Evolutionary conservation across 495 filamentous ascomycete genomes (phyloP), one percentile per base, ranked within the genome.

Genomic region (Daldinia grandis): DNA sequence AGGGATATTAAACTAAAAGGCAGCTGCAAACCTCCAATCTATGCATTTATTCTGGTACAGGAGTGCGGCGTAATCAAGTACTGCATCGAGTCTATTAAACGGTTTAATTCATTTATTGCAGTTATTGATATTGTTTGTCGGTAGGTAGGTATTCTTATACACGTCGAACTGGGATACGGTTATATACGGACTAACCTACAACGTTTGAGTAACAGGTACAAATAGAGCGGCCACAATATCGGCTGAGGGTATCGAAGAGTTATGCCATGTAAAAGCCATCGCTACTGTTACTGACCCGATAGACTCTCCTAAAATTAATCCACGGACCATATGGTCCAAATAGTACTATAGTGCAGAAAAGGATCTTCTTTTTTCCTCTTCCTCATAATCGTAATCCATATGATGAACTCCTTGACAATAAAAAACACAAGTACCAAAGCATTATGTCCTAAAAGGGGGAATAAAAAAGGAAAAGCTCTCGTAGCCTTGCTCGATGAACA

Each of bases 191-290:
- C 40, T 56, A n/a, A n/a, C n/a, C n/a, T n/a, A 42, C 19, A 58
- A 42, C 17, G 42, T 38, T 24, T 49, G 51, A 66, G 2, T 64
- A 73, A 57, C 64, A 73, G 44, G 21, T 66, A 70, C 65, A 70
- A 25, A 58, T 66, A 35, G 59, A 69, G 58, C 44, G 59, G 50
- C 62, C 40, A 62, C 24, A 24, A 24, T n/a, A 42, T 24, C 8
- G 37, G 62, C 24, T 53, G 44, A 62, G 71, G 71, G 71, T 73
- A 73, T 73, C 71, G 71, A 73, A 73, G 49, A 72, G 55, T 64
- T 68, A 68, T 59, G 19, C 14, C 50, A 64, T 59, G 47, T 61
- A 40, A 14, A 56, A 51, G 40, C 47, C 56, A 35, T 54, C 35
- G 24, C 55, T 38, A 28, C 24, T 10, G 37, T 47, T 42, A 58